These are phyloP conservation scores for Sanghuangporus sanghuang DNA, from an alignment of 1,284 basidiomycete species.

Conservation along the genomic window DNA sequence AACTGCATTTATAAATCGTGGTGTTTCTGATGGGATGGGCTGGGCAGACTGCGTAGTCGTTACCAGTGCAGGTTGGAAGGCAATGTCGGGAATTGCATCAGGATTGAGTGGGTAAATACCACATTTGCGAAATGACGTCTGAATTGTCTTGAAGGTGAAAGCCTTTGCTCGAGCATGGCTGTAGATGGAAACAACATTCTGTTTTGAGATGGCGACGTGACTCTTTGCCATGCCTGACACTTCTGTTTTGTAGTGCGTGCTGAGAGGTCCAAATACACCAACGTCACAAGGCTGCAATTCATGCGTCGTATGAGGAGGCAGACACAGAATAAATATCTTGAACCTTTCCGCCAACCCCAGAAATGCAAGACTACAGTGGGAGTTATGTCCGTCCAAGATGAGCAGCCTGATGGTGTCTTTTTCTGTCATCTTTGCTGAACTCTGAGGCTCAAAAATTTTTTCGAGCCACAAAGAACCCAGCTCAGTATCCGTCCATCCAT, in stretches of 20 bases:
- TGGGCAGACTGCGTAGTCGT: not conserved
- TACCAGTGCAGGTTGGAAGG: not conserved
- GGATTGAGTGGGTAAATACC: slow-evolving; percentile 25
- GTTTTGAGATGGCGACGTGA: slow-evolving; percentile 19
- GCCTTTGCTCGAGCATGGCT: not conserved
- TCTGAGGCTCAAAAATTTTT: slow-evolving; percentile 27
- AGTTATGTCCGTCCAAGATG: slow-evolving; percentile 28
- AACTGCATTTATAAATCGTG: not conserved
- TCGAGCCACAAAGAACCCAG: slow-evolving; percentile 32
- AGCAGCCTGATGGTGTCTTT: slow-evolving; percentile 17
- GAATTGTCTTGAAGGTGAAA: slow-evolving; percentile 18
- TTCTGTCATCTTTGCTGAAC: not conserved
- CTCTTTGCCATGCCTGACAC: slow-evolving; percentile 18
- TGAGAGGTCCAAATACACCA: slow-evolving; percentile 30
- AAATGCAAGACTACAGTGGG: slow-evolving; percentile 27
- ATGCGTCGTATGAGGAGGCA: slow-evolving; percentile 36
- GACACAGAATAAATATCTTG: slow-evolving; percentile 29
- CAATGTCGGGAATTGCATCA: slow-evolving; percentile 15
- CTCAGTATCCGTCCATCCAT: slow-evolving; percentile 39
- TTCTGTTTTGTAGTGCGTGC: slow-evolving; percentile 21
- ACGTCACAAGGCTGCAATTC: slow-evolving; percentile 36
- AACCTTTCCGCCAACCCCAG: slow-evolving; percentile 23
- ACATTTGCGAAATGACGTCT: slow-evolving; percentile 23
- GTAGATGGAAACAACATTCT: slow-evolving; percentile 8
- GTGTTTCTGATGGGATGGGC: not conserved